Conservation (phyloP, 331 rosid genomes). For the Rhamnella rubrinervis region DNA sequence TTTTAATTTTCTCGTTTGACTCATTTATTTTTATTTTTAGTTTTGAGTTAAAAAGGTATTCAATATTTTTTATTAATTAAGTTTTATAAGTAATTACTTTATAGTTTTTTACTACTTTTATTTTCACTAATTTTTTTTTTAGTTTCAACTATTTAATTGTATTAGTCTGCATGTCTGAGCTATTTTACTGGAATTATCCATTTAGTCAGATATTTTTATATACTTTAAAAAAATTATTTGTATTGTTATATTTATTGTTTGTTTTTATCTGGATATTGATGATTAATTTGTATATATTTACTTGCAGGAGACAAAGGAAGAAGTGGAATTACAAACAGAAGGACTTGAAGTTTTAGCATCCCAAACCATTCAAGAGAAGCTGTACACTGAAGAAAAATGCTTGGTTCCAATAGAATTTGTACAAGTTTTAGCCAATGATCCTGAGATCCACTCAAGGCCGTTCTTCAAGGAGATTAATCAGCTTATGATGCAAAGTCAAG, state of each 20-base stretch:
- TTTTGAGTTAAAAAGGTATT: not conserved
- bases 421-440: conserved; percentile 33
- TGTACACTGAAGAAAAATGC: conserved; percentile 64
- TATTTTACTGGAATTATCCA: no score
- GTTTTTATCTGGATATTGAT: not conserved
- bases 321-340: conserved; percentile 23
- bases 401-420: conserved; percentile 50
- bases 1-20: not conserved
- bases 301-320: conserved; percentile 30
- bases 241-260: no score
- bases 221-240: no score
- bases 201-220: no score
- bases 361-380: conserved; percentile 62
- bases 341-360: conserved; percentile 42
- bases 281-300: not conserved
- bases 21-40: not conserved
- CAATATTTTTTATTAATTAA: no score
- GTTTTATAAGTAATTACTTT: no score
- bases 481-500: conserved; percentile 3
- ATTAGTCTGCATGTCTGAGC: no score
- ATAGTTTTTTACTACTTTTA: no score
- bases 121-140: no score
- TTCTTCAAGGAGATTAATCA: conserved; percentile 14
- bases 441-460: conserved; percentile 6
- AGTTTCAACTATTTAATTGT: no score